Evolutionary conservation across 2,329 filamentous ascomycete genomes (phyloP).

Genomic region (Cladosporium phlei): DNA sequence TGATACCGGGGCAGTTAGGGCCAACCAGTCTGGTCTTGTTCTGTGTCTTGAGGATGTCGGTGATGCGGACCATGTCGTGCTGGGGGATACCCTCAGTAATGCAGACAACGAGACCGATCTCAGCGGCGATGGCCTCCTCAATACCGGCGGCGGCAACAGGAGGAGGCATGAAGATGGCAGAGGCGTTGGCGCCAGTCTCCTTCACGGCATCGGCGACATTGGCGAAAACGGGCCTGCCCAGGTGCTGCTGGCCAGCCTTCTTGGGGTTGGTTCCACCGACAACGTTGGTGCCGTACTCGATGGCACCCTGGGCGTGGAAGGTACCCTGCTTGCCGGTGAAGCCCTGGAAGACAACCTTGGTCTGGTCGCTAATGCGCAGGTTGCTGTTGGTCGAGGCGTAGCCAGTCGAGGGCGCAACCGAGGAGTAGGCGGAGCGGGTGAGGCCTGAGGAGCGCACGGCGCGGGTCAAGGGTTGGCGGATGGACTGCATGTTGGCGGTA

Average conservation of each 20-base stretch:
- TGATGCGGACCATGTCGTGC: conserved; percentile 99
- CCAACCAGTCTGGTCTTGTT: conserved; percentile 94
- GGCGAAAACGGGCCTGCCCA: conserved; percentile 88
- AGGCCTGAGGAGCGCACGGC: conserved; percentile 60
- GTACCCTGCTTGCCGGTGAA: conserved; percentile 74
- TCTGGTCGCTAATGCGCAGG: conserved; percentile 87
- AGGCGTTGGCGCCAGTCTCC: conserved; percentile 83
- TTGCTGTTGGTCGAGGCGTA: conserved; percentile 50
- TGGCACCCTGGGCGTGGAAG: conserved; percentile 95
- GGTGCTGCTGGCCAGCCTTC: conserved; percentile 88
- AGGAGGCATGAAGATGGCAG: conserved; percentile 95
- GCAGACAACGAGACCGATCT: conserved; percentile 91
- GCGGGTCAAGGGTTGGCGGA: conserved; percentile 68
- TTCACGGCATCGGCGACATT: conserved; percentile 84
- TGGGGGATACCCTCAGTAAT: conserved; percentile 98
- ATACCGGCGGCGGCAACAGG: conserved; percentile 90
- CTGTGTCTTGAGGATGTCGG: conserved; percentile 95
- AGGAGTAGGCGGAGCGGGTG: conserved; percentile 67
- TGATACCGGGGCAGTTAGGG: conserved; percentile 97
- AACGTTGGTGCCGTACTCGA: conserved; percentile 97
- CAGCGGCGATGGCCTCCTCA: conserved; percentile 89
- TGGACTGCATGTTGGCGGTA: conserved; percentile 69
- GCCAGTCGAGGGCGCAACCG: conserved; percentile 49
- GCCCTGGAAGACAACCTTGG: conserved; percentile 93
- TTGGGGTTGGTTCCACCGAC: conserved; percentile 98